Evolutionary conservation across 352 stramenopile species (phyloP), one percentile per base, ranked within the genome.

Genomic region (Poterioochromonas sp.): DNA sequence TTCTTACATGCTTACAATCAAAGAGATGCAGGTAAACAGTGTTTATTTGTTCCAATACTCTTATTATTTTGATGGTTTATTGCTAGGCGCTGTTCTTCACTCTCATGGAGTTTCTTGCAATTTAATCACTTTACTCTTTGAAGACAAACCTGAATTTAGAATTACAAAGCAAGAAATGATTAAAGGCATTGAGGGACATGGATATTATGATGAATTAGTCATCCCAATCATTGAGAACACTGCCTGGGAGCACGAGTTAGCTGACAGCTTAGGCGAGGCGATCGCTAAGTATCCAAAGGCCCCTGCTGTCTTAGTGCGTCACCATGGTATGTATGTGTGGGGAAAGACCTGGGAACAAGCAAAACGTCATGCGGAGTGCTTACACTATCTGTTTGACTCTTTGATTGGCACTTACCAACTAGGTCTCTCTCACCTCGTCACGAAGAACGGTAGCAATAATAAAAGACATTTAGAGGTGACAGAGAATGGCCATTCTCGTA

Each of bases 101-200:
- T 91, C 85, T 81, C 90, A 95, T 79, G 87, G 87, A 29, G 84
- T 92, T 44, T 86, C 84, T 60, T 93, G 88, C 83, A 92, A 94
- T 79, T 58, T 97, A 76, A 90, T 91, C 20, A 94, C 92, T 22
- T 83, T 93, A 32, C 83, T 97, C 29, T 93, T 92, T 82, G 90
- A 92, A 5, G 86, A 82, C 0, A 86, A 89, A 79, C 83, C 77
- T 41, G 87, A 92, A 62, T 91, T 97, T 78, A 87, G 88, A 77
- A 90, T 97, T 47, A 96, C 93, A 29, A 91, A 97, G 82, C 88
- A 97, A 78, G 94, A 98, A 85, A 98, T 98, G 94, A 91, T 97
- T 79, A 98, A 98, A 86, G 94, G 94, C 0, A 90, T 97, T 29
- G 89, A 89, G 0, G 60, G 81, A 73, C 89, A 95, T 79, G 89